Evolutionary conservation across 805 yeast genomes (phyloP).

Genomic region (Saccharomyces eubayanus): DNA sequence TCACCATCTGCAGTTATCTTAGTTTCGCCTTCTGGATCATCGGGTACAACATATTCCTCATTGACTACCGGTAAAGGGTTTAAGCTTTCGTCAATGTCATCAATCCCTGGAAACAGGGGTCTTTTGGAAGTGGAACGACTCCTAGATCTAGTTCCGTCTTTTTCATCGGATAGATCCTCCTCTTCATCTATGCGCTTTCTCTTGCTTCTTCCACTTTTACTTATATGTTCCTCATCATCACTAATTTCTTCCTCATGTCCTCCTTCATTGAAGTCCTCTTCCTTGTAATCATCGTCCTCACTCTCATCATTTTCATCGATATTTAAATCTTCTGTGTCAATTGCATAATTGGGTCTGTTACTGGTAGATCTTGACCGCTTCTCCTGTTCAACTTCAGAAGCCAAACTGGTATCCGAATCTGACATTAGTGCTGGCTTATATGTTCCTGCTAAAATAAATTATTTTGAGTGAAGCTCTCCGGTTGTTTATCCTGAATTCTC

Average conservation of each 20-base stretch:
- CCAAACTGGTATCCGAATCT: background rate
- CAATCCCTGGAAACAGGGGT: conserved; percentile 5
- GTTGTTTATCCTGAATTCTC: background rate
- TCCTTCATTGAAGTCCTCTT: conserved; percentile 8
- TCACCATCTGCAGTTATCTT: conserved; percentile 65
- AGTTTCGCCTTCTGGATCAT: conserved; percentile 68
- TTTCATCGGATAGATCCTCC: conserved; percentile 21
- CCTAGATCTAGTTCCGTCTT: conserved; percentile 17
- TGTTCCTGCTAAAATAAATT: background rate
- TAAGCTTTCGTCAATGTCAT: conserved; percentile 54
- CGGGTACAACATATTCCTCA: conserved; percentile 73
- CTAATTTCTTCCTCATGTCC: conserved; percentile 10
- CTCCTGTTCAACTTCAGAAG: background rate
- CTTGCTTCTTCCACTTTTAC: background rate
- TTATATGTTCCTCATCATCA: conserved; percentile 7
- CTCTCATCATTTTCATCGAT: conserved; percentile 29
- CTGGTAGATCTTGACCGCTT: conserved; percentile 18
- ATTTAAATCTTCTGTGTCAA: conserved; percentile 27
- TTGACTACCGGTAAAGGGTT: conserved; percentile 52
- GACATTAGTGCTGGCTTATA: background rate
- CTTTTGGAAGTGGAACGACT: conserved; percentile 5
- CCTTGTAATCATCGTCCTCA: conserved; percentile 21
- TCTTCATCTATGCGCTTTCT: conserved; percentile 5
- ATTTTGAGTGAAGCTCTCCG: background rate
- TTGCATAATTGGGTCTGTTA: conserved; percentile 19